These are phyloP conservation scores for Cryptococcus sp. DNA, from an alignment of 1,284 basidiomycete species.

Conservation along the genomic window DNA sequence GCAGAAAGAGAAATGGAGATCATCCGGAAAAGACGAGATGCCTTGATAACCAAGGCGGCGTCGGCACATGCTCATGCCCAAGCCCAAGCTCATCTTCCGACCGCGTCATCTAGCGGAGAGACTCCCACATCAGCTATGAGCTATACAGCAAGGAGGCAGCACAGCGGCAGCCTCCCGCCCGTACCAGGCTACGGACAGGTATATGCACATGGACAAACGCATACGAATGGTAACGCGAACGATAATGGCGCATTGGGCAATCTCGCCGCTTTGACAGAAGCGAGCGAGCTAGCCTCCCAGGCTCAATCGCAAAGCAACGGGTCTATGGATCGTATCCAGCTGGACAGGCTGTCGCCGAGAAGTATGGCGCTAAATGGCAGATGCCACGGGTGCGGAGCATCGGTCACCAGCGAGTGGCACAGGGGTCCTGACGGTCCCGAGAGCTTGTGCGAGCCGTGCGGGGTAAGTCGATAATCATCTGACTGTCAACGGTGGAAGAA, in stretches of 20 bases:
- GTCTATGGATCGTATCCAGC: neutral
- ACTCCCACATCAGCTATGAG: neutral
- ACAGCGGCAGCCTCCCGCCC: neutral
- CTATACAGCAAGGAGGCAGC: neutral
- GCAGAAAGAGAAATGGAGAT: conserved; percentile 50
- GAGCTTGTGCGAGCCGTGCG: conserved; percentile 40
- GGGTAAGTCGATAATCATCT: conserved; percentile 28
- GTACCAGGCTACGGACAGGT: neutral
- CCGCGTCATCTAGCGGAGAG: neutral
- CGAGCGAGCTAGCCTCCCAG: conserved; percentile 10
- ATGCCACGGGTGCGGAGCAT: conserved; percentile 36
- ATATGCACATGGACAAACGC: neutral
- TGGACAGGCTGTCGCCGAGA: conserved; percentile 3
- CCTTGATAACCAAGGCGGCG: conserved; percentile 39
- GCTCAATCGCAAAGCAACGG: neutral
- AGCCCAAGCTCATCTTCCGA: neutral
- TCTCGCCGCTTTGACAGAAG: conserved; percentile 14
- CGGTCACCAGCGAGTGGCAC: conserved; percentile 27
- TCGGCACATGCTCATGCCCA: conserved; percentile 15
- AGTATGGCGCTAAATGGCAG: conserved; percentile 13
- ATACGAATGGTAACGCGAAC: neutral
- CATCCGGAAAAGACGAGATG: conserved; percentile 41
- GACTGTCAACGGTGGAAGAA: neutral
- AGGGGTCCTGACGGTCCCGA: conserved; percentile 40
- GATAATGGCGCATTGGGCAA: conserved; percentile 1